Conservation (phyloP, 2,329 filamentous ascomycete species). For the Fusarium hainanense region DNA sequence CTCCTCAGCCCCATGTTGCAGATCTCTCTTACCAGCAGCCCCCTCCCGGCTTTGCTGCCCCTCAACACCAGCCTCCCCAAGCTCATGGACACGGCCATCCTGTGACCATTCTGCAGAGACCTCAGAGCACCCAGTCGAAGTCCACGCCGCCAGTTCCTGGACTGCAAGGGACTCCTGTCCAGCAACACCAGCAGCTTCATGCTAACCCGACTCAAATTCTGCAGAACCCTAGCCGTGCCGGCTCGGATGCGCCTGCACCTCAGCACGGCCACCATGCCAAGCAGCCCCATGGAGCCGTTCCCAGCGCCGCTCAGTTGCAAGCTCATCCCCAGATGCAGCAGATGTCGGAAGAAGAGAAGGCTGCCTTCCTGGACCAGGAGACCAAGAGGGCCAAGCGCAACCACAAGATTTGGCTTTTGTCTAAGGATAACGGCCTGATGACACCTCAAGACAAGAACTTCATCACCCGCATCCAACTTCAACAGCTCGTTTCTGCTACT, state of each 20-base stretch:
- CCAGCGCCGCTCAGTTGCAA: slow-evolving; percentile 49
- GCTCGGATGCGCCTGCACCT: slow-evolving; percentile 57
- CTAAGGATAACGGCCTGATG: slow-evolving; percentile 96
- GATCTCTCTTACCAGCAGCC: slow-evolving; percentile 48
- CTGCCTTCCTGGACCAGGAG: slow-evolving; percentile 87
- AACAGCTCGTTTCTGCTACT: slow-evolving; percentile 93
- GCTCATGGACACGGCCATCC: slow-evolving; percentile 58
- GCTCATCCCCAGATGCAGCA: slow-evolving; percentile 66
- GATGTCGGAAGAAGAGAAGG: slow-evolving; percentile 85
- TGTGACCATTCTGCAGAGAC: slow-evolving; percentile 67
- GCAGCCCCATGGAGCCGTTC: slow-evolving; percentile 64
- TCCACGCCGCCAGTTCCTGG: slow-evolving; percentile 53
- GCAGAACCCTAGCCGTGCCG: slow-evolving; percentile 79
- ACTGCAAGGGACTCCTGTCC: slow-evolving; percentile 42
- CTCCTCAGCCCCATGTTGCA: slow-evolving; percentile 47
- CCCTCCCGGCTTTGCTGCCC: slow-evolving; percentile 39
- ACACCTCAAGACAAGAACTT: slow-evolving; percentile 99
- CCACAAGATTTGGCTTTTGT: slow-evolving; percentile 95
- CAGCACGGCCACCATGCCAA: slow-evolving; percentile 54
- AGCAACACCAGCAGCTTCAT: slow-evolving; percentile 54
- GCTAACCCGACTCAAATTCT: slow-evolving; percentile 78
- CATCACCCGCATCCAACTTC: slow-evolving; percentile 95
- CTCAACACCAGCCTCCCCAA: slow-evolving; percentile 50
- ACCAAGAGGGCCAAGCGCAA: slow-evolving; percentile 96
- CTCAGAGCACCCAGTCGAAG: slow-evolving; percentile 57